These are phyloP conservation scores for Verticillium tricorpus DNA, from an alignment of 2,329 filamentous ascomycete species.

Conservation along the genomic window DNA sequence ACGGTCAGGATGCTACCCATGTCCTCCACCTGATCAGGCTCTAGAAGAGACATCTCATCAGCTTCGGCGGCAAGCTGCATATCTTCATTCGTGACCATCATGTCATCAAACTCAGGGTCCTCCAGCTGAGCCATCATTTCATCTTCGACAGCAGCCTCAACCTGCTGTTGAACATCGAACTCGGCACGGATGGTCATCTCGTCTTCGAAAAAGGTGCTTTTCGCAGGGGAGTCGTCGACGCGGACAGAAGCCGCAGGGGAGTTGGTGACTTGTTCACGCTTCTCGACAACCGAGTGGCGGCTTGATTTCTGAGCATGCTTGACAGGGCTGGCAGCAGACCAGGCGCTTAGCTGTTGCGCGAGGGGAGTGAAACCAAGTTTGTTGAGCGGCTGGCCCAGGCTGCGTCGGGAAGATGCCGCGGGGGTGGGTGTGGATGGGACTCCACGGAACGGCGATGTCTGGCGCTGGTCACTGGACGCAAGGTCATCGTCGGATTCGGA, in stretches of 20 bases:
- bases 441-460: constrained; percentile 17
- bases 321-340: constrained; percentile 56
- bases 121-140: constrained; percentile 23
- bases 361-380: constrained; percentile 56
- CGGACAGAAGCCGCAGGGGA: constrained; percentile 21
- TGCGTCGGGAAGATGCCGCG: constrained; percentile 22
- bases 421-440: constrained; percentile 39
- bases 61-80: constrained; percentile 54
- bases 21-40: constrained; percentile 34
- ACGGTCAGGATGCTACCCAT: constrained; percentile 23
- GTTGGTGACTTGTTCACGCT: constrained; percentile 1
- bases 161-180: constrained; percentile 24
- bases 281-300: not conserved
- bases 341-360: constrained; percentile 55
- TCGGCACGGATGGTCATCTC: constrained; percentile 45
- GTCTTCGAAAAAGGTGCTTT: constrained; percentile 56
- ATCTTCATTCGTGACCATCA: constrained; percentile 50
- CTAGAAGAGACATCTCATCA: constrained; percentile 54
- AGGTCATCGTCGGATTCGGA: constrained; percentile 54
- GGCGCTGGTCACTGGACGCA: constrained; percentile 23
- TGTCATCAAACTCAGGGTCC: constrained; percentile 35
- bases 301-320: constrained; percentile 23
- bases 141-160: constrained; percentile 30
- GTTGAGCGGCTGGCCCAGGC: not conserved
- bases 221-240: constrained; percentile 31